phyloP scores from a whole-genome alignment of 2,329 filamentous ascomycete genomes.

The Malbranchea zuffiana region DNA sequence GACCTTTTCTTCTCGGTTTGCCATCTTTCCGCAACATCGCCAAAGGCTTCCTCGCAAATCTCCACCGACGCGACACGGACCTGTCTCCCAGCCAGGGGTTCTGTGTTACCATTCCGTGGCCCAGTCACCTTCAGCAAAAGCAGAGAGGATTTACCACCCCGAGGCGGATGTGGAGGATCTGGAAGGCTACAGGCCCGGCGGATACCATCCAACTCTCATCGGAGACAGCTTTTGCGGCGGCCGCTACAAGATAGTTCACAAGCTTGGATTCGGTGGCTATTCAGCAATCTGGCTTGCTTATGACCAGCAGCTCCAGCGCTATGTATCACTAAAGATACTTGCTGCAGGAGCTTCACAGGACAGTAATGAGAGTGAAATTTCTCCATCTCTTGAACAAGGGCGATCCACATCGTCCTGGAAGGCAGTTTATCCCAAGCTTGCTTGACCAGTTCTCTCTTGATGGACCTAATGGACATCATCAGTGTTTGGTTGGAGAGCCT shows the following conservation, averaged over 20 bases:
- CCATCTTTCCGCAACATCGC: slow-evolving; percentile 8
- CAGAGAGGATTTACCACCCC: slow-evolving; percentile 10
- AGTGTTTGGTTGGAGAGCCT: slow-evolving; percentile 13
- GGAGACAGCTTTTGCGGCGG: slow-evolving; percentile 11
- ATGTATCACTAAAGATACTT: slow-evolving; percentile 19
- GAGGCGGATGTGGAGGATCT: slow-evolving; percentile 16
- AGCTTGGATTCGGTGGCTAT: slow-evolving; percentile 13
- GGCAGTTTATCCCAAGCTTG: slow-evolving; percentile 9
- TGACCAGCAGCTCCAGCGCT: slow-evolving; percentile 13
- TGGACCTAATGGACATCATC: slow-evolving; percentile 14
- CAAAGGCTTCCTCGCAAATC: slow-evolving; percentile 3
- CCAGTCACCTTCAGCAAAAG: slow-evolving; percentile 5
- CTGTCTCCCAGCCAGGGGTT: slow-evolving; percentile 3
- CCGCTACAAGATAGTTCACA: slow-evolving; percentile 15
- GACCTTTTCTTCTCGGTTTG: slow-evolving; percentile 5
- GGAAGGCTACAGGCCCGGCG: slow-evolving; percentile 23
- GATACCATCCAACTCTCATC: slow-evolving; percentile 27
- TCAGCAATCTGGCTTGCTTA: slow-evolving; percentile 13
- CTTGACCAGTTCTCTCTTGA: slow-evolving; percentile 14
- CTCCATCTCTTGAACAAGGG: slow-evolving; percentile 10
- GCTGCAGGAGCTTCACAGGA: slow-evolving; percentile 10
- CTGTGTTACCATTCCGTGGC: slow-evolving; percentile 7
- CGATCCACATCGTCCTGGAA: not conserved
- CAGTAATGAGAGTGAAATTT: slow-evolving; percentile 11
- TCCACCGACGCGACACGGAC: slow-evolving; percentile 5